Base-by-base conservation (phyloP, 2,329 filamentous ascomycete genomes). In the Emergomyces orientalis region DNA sequence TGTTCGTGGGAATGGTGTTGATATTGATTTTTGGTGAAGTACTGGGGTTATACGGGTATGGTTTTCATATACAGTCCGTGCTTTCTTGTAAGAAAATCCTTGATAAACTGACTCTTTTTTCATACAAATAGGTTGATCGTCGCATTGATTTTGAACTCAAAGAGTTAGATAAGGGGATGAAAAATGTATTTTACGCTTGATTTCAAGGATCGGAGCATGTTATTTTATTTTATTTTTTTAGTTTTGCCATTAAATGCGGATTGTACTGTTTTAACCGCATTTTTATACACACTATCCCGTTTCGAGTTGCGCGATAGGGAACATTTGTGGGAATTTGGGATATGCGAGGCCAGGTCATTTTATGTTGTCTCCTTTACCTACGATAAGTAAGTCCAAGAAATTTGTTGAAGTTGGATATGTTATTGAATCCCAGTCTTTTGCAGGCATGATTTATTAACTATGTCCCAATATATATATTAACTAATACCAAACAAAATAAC, bases 1-100 rank as follows among this genome's bases (percentile, higher is more conserved):
- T 99, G 68, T 99, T 97, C 71, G 94, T 99, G 59, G 94, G 94
- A 76, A 97, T 97, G 94, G 93, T 99, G 56, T 80, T 99, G 71
- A 97, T 97, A 69, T 84, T 97, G 67, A 99, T 99, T 84, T 99
- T 99, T 74, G 94, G 91, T 63, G 94, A 99, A 82, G 94, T 99
- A 22, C 76, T 99, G 74, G 94, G 94, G 76, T 87, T 99, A 39
- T 99, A 99, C 72, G 94, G 94, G 91, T 96, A 82, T 69, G 88
- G 62, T 69, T 14, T 32, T 14, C 32, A 39, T 39, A 25, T 19
- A 19, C 11, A 56, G 14, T 32, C 49, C 27, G 14, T 34, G 0
- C 25, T 54, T 27, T 39, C n/a, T 25, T 5, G 11, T 34, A n/a
- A 32, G 32, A 11, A 13, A 22, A 56, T 60, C n/a, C 52, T 58